A percentile compares a stretch with the other conserved stretches of the same genome.
These are phyloP conservation scores for Lentinula guzmanii DNA, from an alignment of 768 basidiomycete species.

Conservation along the genomic window DNA sequence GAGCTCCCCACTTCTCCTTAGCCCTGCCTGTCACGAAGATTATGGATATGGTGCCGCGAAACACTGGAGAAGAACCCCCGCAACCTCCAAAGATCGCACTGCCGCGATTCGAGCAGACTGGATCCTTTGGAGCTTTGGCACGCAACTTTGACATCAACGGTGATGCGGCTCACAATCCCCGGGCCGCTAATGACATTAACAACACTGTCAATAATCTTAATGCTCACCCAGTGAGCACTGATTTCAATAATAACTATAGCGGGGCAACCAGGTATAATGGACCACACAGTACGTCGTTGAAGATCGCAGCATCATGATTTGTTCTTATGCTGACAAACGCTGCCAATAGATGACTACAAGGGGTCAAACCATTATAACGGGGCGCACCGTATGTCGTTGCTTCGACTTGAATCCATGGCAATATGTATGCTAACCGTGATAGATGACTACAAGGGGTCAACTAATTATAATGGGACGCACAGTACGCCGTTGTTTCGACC, in stretches of 20 bases:
- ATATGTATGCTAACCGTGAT: not conserved
- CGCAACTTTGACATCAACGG: not conserved
- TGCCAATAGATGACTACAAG: not conserved
- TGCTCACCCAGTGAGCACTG: not conserved
- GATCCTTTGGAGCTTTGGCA: not conserved
- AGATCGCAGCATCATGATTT: not conserved
- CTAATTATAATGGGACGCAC: not conserved
- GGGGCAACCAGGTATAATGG: not conserved
- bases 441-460: not conserved
- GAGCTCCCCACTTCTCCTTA: too few relatives aligned
- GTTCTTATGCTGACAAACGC: not conserved
- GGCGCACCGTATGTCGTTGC: not conserved
- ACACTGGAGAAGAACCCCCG: not conserved
- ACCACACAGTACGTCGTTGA: not conserved
- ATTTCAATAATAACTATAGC: not conserved
- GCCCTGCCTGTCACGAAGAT: too few relatives aligned
- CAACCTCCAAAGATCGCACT: not conserved
- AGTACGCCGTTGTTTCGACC: not conserved
- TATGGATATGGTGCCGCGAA: too few relatives aligned
- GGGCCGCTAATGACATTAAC: not conserved
- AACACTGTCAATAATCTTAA: not conserved
- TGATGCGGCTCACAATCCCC: not conserved
- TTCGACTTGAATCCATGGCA: too few relatives aligned
- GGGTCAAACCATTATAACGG: not conserved
- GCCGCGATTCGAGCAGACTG: not conserved